Conservation (phyloP, 75 land plant genomes). For the Adiantum capillusveneris region DNA sequence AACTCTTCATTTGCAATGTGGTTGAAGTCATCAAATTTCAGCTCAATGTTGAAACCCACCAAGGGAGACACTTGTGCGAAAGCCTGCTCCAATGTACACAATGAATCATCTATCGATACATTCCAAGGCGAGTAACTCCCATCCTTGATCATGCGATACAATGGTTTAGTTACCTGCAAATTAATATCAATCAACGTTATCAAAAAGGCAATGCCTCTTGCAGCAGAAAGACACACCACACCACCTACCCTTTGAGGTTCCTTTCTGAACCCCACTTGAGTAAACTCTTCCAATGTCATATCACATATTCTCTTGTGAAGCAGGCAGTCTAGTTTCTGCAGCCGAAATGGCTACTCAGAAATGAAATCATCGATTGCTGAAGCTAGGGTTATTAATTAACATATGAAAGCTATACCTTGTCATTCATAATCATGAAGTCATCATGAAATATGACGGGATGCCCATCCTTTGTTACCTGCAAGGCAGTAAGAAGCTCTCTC, state of each 20-base stretch:
- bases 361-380: neutral
- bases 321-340: conserved; percentile 12
- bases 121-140: conserved; percentile 53
- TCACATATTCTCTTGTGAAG: conserved; percentile 44
- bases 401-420: conserved; percentile 25
- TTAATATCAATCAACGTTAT: neutral
- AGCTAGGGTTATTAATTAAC: too few relatives aligned
- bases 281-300: conserved; percentile 53
- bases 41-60: conserved; percentile 81
- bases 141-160: conserved; percentile 50
- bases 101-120: conserved; percentile 56
- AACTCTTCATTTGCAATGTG: conserved; percentile 43
- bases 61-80: conserved; percentile 57
- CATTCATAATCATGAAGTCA: conserved; percentile 55
- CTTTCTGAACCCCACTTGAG: conserved; percentile 50
- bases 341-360: neutral
- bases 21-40: conserved; percentile 69
- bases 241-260: conserved; percentile 8
- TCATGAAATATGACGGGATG: conserved; percentile 88
- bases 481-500: neutral
- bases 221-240: neutral
- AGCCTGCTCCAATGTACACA: conserved; percentile 70
- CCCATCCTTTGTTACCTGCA: conserved; percentile 71
- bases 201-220: neutral
- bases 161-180: conserved; percentile 42